Conservation (phyloP, 1,284 basidiomycete genomes). For the Sanghuangporus baumii region DNA sequence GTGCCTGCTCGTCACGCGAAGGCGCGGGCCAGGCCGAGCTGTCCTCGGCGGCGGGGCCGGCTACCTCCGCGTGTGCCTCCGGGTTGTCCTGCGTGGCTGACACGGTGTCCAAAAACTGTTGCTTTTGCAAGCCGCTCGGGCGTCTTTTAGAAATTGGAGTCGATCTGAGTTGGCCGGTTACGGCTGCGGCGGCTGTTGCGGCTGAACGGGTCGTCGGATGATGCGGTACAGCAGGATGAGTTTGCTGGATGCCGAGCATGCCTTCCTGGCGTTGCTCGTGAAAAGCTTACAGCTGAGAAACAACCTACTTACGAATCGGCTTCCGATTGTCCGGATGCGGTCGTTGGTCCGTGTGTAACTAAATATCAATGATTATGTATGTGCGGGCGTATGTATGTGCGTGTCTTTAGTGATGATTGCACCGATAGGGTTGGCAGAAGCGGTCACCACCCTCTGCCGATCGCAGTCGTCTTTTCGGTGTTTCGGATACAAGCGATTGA, state of each 20-base stretch:
- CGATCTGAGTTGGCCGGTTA: background rate
- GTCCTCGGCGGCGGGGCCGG: background rate
- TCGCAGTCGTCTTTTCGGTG: constrained; percentile 2
- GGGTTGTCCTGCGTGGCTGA: constrained; percentile 1
- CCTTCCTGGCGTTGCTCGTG: background rate
- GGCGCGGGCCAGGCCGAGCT: constrained; percentile 4
- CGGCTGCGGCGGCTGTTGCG: background rate
- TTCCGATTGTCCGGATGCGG: background rate
- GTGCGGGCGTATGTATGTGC: background rate
- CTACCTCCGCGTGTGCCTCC: background rate
- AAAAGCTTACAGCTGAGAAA: background rate
- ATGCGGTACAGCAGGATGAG: constrained; percentile 3
- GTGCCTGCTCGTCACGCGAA: background rate
- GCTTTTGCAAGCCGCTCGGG: background rate
- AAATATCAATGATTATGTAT: background rate
- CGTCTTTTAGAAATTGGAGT: background rate
- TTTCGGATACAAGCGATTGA: background rate
- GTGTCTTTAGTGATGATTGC: background rate
- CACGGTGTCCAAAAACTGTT: background rate
- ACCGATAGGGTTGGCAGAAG: background rate
- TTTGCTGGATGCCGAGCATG: constrained; percentile 17
- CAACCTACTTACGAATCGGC: background rate
- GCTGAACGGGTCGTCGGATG: background rate
- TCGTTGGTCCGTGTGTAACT: background rate
- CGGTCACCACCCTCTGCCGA: background rate